phyloP scores from a whole-genome alignment of 1,139 yeast genomes.

The Saccharomyces hybrid region DNA sequence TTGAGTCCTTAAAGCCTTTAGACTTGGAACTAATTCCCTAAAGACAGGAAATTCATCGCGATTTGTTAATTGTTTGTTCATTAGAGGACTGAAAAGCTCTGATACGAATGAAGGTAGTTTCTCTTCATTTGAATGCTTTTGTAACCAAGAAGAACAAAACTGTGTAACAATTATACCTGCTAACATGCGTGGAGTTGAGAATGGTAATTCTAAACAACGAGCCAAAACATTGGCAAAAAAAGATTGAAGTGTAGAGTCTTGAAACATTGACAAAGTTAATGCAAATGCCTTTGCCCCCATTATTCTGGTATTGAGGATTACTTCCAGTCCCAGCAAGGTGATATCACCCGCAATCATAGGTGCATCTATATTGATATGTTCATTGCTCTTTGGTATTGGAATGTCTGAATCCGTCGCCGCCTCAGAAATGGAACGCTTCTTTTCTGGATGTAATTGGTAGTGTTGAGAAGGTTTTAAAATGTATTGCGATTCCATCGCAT shows the following conservation, averaged over 20 bases:
- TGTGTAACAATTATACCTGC: conserved; percentile 66
- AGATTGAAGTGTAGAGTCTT: conserved; percentile 36
- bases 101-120: conserved; percentile 24
- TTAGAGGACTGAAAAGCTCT: conserved; percentile 31
- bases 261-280: conserved; percentile 49
- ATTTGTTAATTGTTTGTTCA: conserved; percentile 39
- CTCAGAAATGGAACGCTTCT: conserved; percentile 28
- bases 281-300: conserved; percentile 77
- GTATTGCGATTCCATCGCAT: conserved; percentile 67
- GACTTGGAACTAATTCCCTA: conserved; percentile 79
- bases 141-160: conserved; percentile 42
- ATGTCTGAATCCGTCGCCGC: conserved; percentile 25
- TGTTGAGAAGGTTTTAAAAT: conserved; percentile 65
- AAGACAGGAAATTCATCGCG: conserved; percentile 47
- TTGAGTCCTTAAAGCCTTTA: conserved; percentile 79
- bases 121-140: conserved; percentile 7
- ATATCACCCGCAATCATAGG: conserved; percentile 91
- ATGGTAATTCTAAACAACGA: conserved; percentile 38
- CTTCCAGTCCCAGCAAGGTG: conserved; percentile 70
- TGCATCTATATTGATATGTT: conserved; percentile 78
- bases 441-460: conserved; percentile 28
- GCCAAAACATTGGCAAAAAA: conserved; percentile 33
- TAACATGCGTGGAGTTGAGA: conserved; percentile 74
- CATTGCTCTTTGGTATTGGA: conserved; percentile 47
- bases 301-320: conserved; percentile 66